phyloP scores from a whole-genome alignment of 1,139 yeast genomes.

The Diutina ranongensis region DNA sequence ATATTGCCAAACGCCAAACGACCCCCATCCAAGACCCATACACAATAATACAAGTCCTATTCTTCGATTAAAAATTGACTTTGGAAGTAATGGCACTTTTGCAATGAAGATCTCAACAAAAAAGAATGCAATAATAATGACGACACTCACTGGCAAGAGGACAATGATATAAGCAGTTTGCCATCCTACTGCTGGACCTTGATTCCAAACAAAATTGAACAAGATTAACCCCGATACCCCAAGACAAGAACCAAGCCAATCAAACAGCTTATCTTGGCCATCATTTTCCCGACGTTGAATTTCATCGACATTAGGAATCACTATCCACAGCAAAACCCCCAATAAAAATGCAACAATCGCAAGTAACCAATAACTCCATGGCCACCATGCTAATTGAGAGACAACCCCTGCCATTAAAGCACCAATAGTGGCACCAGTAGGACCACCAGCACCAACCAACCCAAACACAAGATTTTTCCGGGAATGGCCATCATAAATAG shows the following conservation, averaged over 20 bases:
- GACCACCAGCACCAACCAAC: constrained; percentile 42
- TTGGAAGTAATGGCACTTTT: constrained; percentile 34
- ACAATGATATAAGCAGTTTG: constrained; percentile 31
- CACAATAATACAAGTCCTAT: constrained; percentile 26
- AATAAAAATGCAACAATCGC: constrained; percentile 24
- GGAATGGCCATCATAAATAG: constrained; percentile 31
- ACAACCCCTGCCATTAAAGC: constrained; percentile 37
- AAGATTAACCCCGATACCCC: constrained; percentile 38
- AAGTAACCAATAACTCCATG: constrained; percentile 41
- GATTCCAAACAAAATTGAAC: constrained; percentile 47
- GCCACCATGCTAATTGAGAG: constrained; percentile 34
- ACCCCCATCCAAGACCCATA: constrained; percentile 43
- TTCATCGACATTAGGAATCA: constrained; percentile 20
- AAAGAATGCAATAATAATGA: constrained; percentile 22
- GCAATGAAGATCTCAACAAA: constrained; percentile 18
- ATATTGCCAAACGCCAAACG: constrained; percentile 42
- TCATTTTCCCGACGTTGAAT: constrained; percentile 4
- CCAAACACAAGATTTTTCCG: constrained; percentile 42
- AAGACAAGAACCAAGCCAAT: constrained; percentile 32
- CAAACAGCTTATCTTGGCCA: constrained; percentile 17
- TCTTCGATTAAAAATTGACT: constrained; percentile 24
- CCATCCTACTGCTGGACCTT: constrained; percentile 53
- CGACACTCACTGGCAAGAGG: constrained; percentile 28
- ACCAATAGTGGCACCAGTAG: constrained; percentile 42
- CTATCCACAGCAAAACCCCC: constrained; percentile 17